Conservation (phyloP, 2,329 filamentous ascomycete species). For the Microdochium nivale region DNA sequence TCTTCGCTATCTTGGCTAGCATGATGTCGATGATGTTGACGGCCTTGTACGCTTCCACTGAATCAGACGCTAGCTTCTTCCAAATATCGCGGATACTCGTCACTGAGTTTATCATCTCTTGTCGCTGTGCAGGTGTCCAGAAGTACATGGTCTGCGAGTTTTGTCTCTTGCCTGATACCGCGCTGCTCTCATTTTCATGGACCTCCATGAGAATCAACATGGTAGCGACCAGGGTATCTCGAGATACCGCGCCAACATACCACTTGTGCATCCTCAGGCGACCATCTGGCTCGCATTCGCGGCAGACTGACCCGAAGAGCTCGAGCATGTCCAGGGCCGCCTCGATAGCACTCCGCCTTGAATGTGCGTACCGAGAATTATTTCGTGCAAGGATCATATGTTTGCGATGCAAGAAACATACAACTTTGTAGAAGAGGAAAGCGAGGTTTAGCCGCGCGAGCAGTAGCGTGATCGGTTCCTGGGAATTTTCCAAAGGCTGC, state of each 20-base stretch:
- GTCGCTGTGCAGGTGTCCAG: slow-evolving; percentile 51
- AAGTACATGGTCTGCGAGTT: slow-evolving; percentile 37
- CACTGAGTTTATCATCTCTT: slow-evolving; percentile 69
- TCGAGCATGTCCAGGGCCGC: slow-evolving; percentile 74
- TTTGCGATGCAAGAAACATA: slow-evolving; percentile 82
- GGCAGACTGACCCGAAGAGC: slow-evolving; percentile 67
- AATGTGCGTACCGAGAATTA: slow-evolving; percentile 76
- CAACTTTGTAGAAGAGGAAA: slow-evolving; percentile 78
- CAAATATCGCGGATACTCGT: slow-evolving; percentile 71
- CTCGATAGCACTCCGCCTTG: slow-evolving; percentile 75
- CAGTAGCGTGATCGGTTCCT: slow-evolving; percentile 76
- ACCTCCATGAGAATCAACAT: slow-evolving; percentile 81
- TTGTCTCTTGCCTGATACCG: slow-evolving; percentile 29
- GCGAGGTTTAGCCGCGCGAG: slow-evolving; percentile 80
- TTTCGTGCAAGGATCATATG: slow-evolving; percentile 72
- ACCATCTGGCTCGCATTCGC: slow-evolving; percentile 64
- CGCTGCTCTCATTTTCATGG: slow-evolving; percentile 54
- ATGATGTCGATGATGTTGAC: slow-evolving; percentile 74
- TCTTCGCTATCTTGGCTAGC: slow-evolving; percentile 63
- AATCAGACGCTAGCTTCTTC: slow-evolving; percentile 66
- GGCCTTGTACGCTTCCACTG: slow-evolving; percentile 87
- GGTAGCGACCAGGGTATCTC: slow-evolving; percentile 78
- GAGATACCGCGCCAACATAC: slow-evolving; percentile 70
- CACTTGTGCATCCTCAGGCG: slow-evolving; percentile 66
- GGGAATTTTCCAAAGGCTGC: slow-evolving; percentile 63